Base-by-base conservation (phyloP, 768 basidiomycete species). In the Boletales sp. region DNA sequence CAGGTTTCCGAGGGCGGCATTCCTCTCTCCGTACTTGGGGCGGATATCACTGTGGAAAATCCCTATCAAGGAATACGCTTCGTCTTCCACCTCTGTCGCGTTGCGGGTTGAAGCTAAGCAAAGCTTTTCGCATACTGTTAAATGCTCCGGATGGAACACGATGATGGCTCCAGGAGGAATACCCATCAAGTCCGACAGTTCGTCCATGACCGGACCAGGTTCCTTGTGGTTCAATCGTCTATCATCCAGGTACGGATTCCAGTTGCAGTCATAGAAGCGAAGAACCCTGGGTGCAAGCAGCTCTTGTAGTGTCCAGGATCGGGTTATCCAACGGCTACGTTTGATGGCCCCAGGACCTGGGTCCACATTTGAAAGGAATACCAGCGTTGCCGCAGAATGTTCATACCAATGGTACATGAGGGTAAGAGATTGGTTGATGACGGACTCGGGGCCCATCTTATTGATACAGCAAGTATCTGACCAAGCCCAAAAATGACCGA, bases 261-360 rank as follows among this genome's bases (percentile, higher is more conserved):
- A 54, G 15, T 47, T 35, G n/a, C 37, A 31, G 13, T 47, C 46
- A n/a, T 47, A 47, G 30, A 47, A 47, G 9, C 53, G 48, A 17
- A 54, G 33, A 19, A 42, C 41, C 18, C 35, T 54, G 7, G 53
- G 33, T 8, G 53, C 44, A 15, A 54, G 48, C 18, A 54, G 21
- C 21, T 54, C 53, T 19, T 43, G 46, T n/a, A 53, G 42, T 5
- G 53, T 49, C 53, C 53, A 46, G 2, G 40, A 35, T 5, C 45
- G 53, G 5, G 36, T 46, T 44, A 53, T 47, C 46, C 46, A 47
- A 31, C 36, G 15, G n/a, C 30, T 47, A 47, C 13, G n/a, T 5
- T 15, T 31, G 17, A 47, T 28, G 12, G 25, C 37, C 18, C 34
- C 19, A 0, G n/a, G 12, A 14, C 18, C 21, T 1, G 34, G 25